Conservation (phyloP, 2,329 filamentous ascomycete genomes). For the Cladorrhinum sp. region DNA sequence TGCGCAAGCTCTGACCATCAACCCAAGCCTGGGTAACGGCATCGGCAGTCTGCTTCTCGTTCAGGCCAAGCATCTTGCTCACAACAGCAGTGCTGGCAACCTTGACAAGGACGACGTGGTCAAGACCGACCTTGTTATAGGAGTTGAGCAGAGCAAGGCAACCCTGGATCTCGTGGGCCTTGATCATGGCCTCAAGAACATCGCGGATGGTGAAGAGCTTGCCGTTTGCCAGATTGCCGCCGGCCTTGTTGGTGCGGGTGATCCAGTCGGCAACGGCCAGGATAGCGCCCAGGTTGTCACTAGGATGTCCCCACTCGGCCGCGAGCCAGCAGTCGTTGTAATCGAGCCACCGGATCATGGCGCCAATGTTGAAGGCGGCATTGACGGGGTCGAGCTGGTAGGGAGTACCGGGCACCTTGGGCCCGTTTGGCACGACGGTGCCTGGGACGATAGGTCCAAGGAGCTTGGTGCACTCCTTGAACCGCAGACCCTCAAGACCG, state of each 20-base stretch:
- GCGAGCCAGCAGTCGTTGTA: slow-evolving; percentile 99
- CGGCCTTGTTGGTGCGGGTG: slow-evolving; percentile 78
- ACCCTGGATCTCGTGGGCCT: slow-evolving; percentile 98
- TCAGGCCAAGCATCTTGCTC: slow-evolving; percentile 89
- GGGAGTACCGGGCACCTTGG: slow-evolving; percentile 84
- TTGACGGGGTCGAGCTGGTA: slow-evolving; percentile 95
- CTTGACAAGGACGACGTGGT: slow-evolving; percentile 98
- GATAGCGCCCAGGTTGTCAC: slow-evolving; percentile 96
- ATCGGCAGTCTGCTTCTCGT: slow-evolving; percentile 86
- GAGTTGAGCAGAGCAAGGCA: slow-evolving; percentile 96
- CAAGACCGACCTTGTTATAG: slow-evolving; percentile 96
- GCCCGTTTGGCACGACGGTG: slow-evolving; percentile 86
- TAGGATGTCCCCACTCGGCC: slow-evolving; percentile 98
- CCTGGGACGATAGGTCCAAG: slow-evolving; percentile 89
- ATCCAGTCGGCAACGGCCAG: slow-evolving; percentile 97
- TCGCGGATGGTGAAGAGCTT: slow-evolving; percentile 87
- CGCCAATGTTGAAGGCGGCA: slow-evolving; percentile 97
- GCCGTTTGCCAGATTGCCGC: slow-evolving; percentile 77
- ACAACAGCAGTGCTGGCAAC: slow-evolving; percentile 92
- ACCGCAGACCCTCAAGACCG: slow-evolving; percentile 89
- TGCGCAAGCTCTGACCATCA: slow-evolving; percentile 91
- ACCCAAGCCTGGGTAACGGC: slow-evolving; percentile 97
- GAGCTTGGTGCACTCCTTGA: slow-evolving; percentile 94
- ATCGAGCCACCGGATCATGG: slow-evolving; percentile 98
- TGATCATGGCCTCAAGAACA: slow-evolving; percentile 96